Evolutionary conservation across 1,139 yeast genomes (phyloP).

Genomic region (Eremothecium gossypii): DNA sequence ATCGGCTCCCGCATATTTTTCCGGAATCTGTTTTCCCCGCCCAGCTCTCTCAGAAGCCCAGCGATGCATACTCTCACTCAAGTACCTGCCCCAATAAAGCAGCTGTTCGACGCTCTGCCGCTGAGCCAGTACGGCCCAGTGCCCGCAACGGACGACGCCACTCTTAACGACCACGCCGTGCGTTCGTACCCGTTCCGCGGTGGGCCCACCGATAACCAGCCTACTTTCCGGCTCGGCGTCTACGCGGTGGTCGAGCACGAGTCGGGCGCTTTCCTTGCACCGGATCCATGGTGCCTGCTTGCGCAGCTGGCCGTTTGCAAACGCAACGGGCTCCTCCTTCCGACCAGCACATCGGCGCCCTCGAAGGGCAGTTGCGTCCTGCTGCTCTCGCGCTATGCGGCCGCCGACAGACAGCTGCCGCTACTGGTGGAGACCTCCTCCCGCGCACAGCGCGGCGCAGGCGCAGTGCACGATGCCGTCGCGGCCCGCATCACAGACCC

Average conservation of each 20-base stretch:
- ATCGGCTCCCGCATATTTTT: too few relatives aligned
- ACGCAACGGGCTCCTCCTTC: constrained; percentile 13
- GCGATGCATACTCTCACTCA: constrained; percentile 1
- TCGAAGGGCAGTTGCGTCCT: constrained; percentile 10
- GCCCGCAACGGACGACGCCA: constrained; percentile 12
- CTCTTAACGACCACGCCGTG: constrained; percentile 8
- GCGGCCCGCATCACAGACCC: constrained; percentile 4
- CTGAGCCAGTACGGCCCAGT: constrained; percentile 14
- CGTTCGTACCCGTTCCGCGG: constrained; percentile 15
- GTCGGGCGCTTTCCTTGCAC: constrained; percentile 11
- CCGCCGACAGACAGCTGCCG: constrained; percentile 12
- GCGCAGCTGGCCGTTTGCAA: constrained; percentile 17
- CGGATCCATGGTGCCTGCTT: constrained; percentile 22
- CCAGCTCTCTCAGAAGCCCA: too few relatives aligned
- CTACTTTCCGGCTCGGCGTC: constrained; percentile 17
- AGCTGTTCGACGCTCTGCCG: constrained; percentile 18
- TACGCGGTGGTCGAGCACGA: constrained; percentile 13
- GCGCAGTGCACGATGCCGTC: background rate
- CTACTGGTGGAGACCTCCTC: constrained; percentile 15
- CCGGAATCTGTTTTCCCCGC: too few relatives aligned
- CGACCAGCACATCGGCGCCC: background rate
- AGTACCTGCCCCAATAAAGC: constrained; percentile 16
- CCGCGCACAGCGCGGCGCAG: background rate
- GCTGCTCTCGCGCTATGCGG: constrained; percentile 14
- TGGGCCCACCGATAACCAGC: constrained; percentile 8